Percentiles rank a stretch among this genome's conserved stretches.
phyloP scores from a whole-genome alignment of 75 land plant genomes.

The Picea glauca region DNA sequence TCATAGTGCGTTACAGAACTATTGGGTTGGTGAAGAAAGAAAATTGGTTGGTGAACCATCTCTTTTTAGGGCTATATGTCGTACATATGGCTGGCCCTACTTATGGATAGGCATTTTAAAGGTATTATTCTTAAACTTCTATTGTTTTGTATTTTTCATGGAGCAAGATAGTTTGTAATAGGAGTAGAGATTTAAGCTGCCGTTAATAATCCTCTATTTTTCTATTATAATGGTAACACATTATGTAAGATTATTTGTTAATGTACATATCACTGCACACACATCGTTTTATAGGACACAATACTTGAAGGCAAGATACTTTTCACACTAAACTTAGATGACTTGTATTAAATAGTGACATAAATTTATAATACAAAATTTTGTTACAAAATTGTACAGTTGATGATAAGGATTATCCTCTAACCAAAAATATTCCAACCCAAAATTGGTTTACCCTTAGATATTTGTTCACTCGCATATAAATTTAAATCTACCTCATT shows the following conservation, averaged over 20 bases:
- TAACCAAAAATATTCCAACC: no score
- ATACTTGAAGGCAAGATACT: no score
- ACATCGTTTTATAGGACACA: no score
- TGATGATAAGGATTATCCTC: no score
- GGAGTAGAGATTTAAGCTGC: neutral
- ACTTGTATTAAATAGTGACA: no score
- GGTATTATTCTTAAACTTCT: neutral
- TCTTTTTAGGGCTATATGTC: conserved; percentile 7
- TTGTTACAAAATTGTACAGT: no score
- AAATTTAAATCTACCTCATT: no score
- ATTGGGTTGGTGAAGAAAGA: neutral
- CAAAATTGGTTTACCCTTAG: no score
- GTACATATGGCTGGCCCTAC: conserved; percentile 9
- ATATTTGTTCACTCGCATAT: neutral
- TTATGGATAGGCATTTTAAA: conserved; percentile 6
- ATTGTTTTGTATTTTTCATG: neutral
- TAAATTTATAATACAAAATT: no score
- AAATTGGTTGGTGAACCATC: neutral
- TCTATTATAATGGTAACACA: neutral
- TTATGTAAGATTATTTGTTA: neutral
- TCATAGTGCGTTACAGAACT: neutral
- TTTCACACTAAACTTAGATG: no score
- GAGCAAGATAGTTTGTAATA: neutral
- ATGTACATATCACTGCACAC: no score
- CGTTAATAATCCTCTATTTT: neutral